These are phyloP conservation scores for Starmerella gropengiesseri DNA, from an alignment of 805 yeast genomes.

Conservation along the genomic window DNA sequence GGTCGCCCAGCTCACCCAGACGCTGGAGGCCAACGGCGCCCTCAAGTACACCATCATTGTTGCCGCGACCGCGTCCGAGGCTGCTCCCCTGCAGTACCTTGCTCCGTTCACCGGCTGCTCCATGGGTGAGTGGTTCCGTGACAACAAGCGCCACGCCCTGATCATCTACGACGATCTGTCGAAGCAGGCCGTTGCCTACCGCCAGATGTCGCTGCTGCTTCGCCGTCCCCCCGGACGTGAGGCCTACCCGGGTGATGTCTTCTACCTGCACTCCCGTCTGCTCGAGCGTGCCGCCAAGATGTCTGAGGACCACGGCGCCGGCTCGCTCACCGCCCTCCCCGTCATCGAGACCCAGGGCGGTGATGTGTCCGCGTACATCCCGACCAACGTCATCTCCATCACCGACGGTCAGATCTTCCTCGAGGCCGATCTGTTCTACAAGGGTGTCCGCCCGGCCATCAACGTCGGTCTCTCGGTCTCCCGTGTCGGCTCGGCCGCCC, in stretches of 20 bases:
- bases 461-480: conserved; percentile 99
- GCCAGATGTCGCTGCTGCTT: conserved; percentile 94
- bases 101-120: conserved; percentile 99
- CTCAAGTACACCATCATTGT: conserved; percentile 94
- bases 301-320: conserved; percentile 81
- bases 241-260: conserved; percentile 95
- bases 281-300: conserved; percentile 97
- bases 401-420: conserved; percentile 97
- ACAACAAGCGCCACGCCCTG: conserved; percentile 95
- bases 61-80: conserved; percentile 99
- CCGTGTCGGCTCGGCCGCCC: conserved; percentile 99
- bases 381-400: conserved; percentile 94
- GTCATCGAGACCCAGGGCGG: conserved; percentile 98
- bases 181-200: conserved; percentile 99
- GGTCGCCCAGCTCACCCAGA: conserved; percentile 98
- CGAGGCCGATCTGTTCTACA: conserved; percentile 99
- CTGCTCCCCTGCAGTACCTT: conserved; percentile 98
- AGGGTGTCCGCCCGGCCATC: conserved; percentile 99
- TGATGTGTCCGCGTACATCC: conserved; percentile 96
- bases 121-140: conserved; percentile 99
- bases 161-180: conserved; percentile 96
- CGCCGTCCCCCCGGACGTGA: conserved; percentile 97
- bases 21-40: conserved; percentile 96
- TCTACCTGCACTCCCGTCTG: conserved; percentile 89
- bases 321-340: conserved; percentile 93